phyloP scores from a whole-genome alignment of 129 eudicot genomes.

The Smallanthus sonchifolius region DNA sequence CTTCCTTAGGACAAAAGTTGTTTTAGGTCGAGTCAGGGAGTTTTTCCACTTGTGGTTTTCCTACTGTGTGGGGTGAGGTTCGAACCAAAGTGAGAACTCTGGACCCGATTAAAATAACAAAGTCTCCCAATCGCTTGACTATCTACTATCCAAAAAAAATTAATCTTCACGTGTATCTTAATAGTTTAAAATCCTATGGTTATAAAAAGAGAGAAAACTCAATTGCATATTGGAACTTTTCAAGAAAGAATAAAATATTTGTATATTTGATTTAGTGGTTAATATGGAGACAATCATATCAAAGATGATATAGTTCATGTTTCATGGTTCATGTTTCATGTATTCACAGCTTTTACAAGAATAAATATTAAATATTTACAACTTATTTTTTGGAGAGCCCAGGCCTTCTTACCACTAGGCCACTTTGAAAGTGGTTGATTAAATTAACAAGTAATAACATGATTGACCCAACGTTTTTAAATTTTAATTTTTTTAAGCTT shows the following conservation, averaged over 20 bases:
- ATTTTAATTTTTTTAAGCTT: too few relatives aligned
- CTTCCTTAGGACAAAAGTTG: too few relatives aligned
- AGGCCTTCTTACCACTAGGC: too few relatives aligned
- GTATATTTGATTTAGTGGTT: neutral
- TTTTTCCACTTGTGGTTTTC: too few relatives aligned
- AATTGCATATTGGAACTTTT: neutral
- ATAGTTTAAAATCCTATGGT: neutral
- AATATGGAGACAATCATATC: neutral
- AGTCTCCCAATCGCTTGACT: too few relatives aligned
- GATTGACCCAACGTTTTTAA: neutral
- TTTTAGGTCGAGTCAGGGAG: too few relatives aligned
- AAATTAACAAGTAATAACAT: neutral
- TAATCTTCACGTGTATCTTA: constrained; percentile 12
- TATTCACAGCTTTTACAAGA: neutral
- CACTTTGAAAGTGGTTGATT: too few relatives aligned
- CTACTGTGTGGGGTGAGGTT: too few relatives aligned
- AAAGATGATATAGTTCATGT: neutral
- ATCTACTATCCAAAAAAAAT: too few relatives aligned
- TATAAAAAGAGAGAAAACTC: neutral
- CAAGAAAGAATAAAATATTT: neutral
- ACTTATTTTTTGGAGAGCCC: too few relatives aligned
- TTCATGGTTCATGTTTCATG: neutral
- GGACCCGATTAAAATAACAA: too few relatives aligned
- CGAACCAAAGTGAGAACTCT: too few relatives aligned
- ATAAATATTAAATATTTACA: neutral